Conservation (phyloP, 78 protist genomes). For the Ministeria vibrans region DNA sequence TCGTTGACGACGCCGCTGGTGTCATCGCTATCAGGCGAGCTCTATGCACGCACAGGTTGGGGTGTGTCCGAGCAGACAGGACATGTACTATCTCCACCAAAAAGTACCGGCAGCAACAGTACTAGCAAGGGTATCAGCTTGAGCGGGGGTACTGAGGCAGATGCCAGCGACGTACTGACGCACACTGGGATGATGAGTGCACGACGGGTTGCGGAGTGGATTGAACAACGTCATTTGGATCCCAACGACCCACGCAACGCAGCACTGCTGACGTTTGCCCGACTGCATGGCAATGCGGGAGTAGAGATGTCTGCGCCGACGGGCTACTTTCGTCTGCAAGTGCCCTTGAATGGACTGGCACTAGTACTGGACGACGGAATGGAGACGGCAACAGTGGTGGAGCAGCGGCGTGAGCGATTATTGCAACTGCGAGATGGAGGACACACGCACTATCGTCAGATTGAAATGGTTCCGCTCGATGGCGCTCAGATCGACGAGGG, state of each 20-base stretch:
- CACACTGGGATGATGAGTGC: not conserved
- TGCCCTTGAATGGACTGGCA: not conserved
- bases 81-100: too few relatives aligned
- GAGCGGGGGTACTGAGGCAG: too few relatives aligned
- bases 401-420: not conserved
- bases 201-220: not conserved
- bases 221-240: not conserved
- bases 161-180: not conserved
- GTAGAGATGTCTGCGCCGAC: not conserved
- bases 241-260: constrained; percentile 10
- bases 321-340: not conserved
- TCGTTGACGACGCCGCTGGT: not conserved
- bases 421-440: not conserved
- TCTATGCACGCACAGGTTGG: too few relatives aligned
- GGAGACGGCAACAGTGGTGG: not conserved
- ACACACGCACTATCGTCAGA: not conserved
- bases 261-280: not conserved
- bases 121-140: too few relatives aligned
- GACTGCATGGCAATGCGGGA: not conserved
- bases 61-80: too few relatives aligned
- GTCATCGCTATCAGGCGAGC: too few relatives aligned
- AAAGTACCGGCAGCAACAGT: too few relatives aligned
- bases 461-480: not conserved
- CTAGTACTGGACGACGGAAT: not conserved
- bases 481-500: not conserved